Evolutionary conservation across 805 yeast species (phyloP).

Genomic region (Suhomyces faveliae): DNA sequence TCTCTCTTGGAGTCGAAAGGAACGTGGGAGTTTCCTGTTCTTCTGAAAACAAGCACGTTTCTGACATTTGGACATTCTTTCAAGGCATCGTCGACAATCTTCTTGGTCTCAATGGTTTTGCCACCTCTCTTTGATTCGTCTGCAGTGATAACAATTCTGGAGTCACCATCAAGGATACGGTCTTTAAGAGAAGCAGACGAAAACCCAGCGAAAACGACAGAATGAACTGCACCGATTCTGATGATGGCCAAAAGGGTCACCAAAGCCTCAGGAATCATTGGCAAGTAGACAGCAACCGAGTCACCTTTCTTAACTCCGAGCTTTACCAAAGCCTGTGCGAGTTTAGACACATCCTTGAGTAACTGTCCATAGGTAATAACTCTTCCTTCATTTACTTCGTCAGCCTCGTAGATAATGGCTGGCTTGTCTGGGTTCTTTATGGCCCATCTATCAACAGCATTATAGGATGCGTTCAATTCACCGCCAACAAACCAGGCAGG

Average conservation of each 20-base stretch:
- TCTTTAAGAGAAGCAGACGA: constrained; percentile 90
- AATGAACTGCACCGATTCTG: constrained; percentile 93
- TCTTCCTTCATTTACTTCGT: constrained; percentile 73
- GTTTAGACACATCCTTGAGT: constrained; percentile 76
- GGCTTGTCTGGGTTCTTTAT: constrained; percentile 78
- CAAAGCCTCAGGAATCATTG: constrained; percentile 97
- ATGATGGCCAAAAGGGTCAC: constrained; percentile 91
- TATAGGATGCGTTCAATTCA: constrained; percentile 86
- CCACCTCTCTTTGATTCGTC: constrained; percentile 97
- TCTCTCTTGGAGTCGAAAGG: constrained; percentile 81
- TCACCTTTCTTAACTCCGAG: constrained; percentile 95
- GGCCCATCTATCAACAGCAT: constrained; percentile 96
- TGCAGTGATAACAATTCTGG: constrained; percentile 84
- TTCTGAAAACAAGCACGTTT: constrained; percentile 81
- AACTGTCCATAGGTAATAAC: constrained; percentile 83
- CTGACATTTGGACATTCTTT: constrained; percentile 69
- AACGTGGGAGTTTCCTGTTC: constrained; percentile 76
- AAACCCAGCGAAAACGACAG: constrained; percentile 96
- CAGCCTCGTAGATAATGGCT: constrained; percentile 91
- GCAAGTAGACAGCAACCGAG: constrained; percentile 92
- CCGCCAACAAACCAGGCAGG: constrained; percentile 93
- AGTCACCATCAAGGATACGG: constrained; percentile 84
- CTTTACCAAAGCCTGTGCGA: constrained; percentile 77
- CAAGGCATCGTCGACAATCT: constrained; percentile 93
- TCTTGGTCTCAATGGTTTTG: constrained; percentile 86